Conservation (phyloP, 345 rosid species). For the Arabis alpina region DNA sequence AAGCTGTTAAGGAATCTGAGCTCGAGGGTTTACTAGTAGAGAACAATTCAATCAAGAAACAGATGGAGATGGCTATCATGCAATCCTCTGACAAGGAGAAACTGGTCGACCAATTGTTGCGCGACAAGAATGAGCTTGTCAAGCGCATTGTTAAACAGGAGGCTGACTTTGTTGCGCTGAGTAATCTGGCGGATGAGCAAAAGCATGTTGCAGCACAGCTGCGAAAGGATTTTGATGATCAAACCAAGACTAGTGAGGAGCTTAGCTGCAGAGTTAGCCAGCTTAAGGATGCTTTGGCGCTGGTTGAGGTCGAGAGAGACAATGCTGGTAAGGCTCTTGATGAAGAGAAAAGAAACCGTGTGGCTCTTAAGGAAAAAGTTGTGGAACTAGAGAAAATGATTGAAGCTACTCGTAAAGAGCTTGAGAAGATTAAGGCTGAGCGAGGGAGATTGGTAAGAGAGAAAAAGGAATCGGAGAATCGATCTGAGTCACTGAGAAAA, state of each 20-base stretch:
- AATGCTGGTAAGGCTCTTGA: conserved; percentile 46
- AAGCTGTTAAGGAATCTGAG: conserved; percentile 42
- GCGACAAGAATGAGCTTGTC: conserved; percentile 56
- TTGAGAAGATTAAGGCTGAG: conserved; percentile 47
- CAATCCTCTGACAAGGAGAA: conserved; percentile 46
- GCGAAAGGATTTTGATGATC: conserved; percentile 41
- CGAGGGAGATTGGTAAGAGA: conserved; percentile 45
- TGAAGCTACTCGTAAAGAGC: conserved; percentile 45
- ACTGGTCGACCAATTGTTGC: conserved; percentile 43
- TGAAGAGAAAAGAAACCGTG: conserved; percentile 52
- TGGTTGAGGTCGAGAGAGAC: conserved; percentile 52
- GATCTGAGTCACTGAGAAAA: conserved; percentile 40
- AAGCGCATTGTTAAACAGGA: conserved; percentile 47
- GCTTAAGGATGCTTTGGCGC: conserved; percentile 45
- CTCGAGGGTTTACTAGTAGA: conserved; percentile 48
- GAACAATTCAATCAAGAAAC: conserved; percentile 34
- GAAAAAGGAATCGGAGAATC: conserved; percentile 52
- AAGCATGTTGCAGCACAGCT: conserved; percentile 45
- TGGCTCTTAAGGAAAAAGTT: conserved; percentile 46
- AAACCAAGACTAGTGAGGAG: conserved; percentile 49
- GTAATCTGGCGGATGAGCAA: conserved; percentile 47
- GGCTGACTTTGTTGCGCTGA: conserved; percentile 53
- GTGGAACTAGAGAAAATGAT: conserved; percentile 51
- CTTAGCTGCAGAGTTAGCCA: conserved; percentile 45
- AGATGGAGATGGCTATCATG: conserved; percentile 37